phyloP scores from a whole-genome alignment of 805 yeast species.

The Zygoascus tannicola region DNA sequence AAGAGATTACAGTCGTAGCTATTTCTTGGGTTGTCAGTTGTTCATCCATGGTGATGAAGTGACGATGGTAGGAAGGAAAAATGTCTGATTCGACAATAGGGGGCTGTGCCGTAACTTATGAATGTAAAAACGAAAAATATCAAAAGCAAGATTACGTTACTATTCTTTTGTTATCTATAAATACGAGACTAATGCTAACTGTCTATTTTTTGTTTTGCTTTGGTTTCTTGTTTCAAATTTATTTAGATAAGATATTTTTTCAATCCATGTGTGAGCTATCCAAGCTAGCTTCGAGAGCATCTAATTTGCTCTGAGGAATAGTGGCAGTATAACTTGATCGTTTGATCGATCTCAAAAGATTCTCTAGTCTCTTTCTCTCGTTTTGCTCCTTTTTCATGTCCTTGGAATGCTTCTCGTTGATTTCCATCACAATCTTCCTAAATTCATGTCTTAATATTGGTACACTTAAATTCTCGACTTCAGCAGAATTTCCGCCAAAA shows the following conservation, averaged over 20 bases:
- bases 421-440: constrained; percentile 24
- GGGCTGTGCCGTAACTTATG: no score
- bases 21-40: neutral
- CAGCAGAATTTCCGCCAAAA: neutral
- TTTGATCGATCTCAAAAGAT: constrained; percentile 18
- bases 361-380: constrained; percentile 19
- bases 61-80: no score
- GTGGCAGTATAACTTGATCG: constrained; percentile 19
- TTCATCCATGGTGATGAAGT: no score
- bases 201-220: no score
- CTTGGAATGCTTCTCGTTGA: constrained; percentile 21
- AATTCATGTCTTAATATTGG: constrained; percentile 28
- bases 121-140: no score
- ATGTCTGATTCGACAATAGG: no score
- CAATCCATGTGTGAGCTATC: no score
- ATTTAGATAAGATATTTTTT: no score
- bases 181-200: no score
- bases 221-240: no score
- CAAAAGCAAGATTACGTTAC: no score
- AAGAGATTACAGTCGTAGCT: neutral
- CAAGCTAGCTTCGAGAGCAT: constrained; percentile 6
- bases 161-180: no score
- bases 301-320: constrained; percentile 16
- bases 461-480: constrained; percentile 16
- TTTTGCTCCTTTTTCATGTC: constrained; percentile 22